phyloP scores from a whole-genome alignment of 1,284 basidiomycete genomes.

The Puccinia horiana region DNA sequence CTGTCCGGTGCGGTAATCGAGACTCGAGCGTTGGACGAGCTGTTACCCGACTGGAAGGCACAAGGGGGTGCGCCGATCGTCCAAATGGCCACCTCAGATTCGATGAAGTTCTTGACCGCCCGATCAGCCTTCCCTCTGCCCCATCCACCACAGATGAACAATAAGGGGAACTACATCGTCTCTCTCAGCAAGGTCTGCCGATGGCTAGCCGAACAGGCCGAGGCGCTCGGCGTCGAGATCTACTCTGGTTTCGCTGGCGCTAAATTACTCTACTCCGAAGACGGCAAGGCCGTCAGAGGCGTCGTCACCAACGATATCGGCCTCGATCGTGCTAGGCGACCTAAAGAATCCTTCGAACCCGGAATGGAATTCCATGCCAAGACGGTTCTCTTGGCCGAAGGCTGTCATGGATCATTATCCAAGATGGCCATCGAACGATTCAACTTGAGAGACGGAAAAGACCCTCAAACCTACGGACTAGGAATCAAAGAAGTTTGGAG shows the following conservation, averaged over 20 bases:
- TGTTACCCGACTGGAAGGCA: conserved; percentile 82
- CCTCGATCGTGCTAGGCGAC: conserved; percentile 73
- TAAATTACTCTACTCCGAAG: conserved; percentile 72
- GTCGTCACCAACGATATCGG: conserved; percentile 95
- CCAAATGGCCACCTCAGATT: conserved; percentile 75
- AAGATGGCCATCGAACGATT: conserved; percentile 80
- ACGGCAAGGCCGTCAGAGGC: conserved; percentile 72
- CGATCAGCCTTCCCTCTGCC: conserved; percentile 78
- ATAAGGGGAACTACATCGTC: conserved; percentile 89
- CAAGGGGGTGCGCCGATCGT: conserved; percentile 66
- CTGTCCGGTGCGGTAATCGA: conserved; percentile 95
- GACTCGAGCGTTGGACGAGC: conserved; percentile 84
- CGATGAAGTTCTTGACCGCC: conserved; percentile 84
- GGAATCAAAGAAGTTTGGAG: conserved; percentile 98
- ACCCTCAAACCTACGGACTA: conserved; percentile 94
- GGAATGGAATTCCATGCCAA: conserved; percentile 96
- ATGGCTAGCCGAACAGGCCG: conserved; percentile 87
- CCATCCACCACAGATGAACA: conserved; percentile 95
- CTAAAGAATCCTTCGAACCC: conserved; percentile 89
- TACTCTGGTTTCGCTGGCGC: conserved; percentile 96
- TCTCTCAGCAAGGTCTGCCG: conserved; percentile 84
- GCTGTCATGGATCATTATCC: conserved; percentile 87
- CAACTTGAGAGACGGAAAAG: conserved; percentile 72
- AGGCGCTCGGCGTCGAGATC: conserved; percentile 86
- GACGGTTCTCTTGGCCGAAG: conserved; percentile 92